These are phyloP conservation scores for Leccinum incarnatum DNA, from an alignment of 768 basidiomycete genomes.

Conservation along the genomic window DNA sequence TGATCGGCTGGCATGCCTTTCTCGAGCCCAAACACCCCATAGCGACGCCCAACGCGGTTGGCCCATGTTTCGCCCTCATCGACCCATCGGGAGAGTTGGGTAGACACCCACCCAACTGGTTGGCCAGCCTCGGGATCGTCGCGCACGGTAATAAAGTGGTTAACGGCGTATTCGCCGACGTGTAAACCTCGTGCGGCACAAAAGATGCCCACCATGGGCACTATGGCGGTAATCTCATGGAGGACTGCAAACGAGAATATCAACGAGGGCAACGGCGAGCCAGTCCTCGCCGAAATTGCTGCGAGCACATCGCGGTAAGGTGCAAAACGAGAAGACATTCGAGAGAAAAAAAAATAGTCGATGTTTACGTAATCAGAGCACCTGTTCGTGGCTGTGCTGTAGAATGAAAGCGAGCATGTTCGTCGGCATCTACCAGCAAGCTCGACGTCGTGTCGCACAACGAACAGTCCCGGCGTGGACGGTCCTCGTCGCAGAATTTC, in stretches of 20 bases:
- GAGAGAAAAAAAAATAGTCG: slow-evolving; percentile 1
- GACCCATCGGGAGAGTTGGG: slow-evolving; percentile 57
- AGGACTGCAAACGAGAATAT: slow-evolving; percentile 75
- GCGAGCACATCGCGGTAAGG: slow-evolving; percentile 55
- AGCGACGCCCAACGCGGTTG: slow-evolving; percentile 65
- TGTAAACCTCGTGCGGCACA: slow-evolving; percentile 64
- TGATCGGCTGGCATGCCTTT: slow-evolving; percentile 36
- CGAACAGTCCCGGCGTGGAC: background rate
- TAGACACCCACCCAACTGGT: slow-evolving; percentile 40
- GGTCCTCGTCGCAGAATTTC: background rate
- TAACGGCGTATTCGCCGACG: slow-evolving; percentile 64
- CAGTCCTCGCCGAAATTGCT: slow-evolving; percentile 63
- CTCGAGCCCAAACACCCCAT: slow-evolving; percentile 79
- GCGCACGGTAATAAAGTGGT: slow-evolving; percentile 26
- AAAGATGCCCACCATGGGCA: slow-evolving; percentile 73
- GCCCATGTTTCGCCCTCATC: slow-evolving; percentile 76
- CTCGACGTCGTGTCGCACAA: slow-evolving; percentile 5
- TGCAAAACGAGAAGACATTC: slow-evolving; percentile 36
- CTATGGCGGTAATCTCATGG: slow-evolving; percentile 81
- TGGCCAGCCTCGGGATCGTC: slow-evolving; percentile 8
- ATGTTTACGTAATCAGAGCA: slow-evolving; percentile 22
- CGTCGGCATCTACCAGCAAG: slow-evolving; percentile 7
- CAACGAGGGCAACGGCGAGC: slow-evolving; percentile 75
- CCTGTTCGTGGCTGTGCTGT: slow-evolving; percentile 16
- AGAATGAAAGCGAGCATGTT: slow-evolving; percentile 14